phyloP scores from a whole-genome alignment of 2,329 filamentous ascomycete species.

The Nannizziopsis barbatae region DNA sequence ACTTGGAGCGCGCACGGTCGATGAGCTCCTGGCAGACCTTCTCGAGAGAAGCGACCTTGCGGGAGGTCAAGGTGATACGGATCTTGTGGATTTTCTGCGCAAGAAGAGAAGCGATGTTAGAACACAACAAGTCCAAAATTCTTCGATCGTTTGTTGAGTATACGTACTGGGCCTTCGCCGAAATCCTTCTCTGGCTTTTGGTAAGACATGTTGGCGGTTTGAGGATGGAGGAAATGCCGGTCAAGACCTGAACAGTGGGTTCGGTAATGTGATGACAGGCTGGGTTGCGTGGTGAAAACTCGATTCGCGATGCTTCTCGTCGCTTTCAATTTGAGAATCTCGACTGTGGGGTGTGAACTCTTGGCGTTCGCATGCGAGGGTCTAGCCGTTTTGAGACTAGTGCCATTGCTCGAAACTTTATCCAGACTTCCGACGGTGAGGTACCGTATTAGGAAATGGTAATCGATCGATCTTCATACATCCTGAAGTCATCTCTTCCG shows the following conservation, averaged over 20 bases:
- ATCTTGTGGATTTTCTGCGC: constrained; percentile 84
- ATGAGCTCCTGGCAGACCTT: constrained; percentile 98
- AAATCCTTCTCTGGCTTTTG: constrained; percentile 92
- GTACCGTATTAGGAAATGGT: no score
- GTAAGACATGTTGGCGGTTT: constrained; percentile 65
- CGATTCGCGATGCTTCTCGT: no score
- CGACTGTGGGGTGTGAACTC: constrained; percentile 4
- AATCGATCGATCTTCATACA: no score
- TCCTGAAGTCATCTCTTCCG: no score
- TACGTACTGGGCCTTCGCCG: constrained; percentile 70
- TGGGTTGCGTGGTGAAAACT: background rate
- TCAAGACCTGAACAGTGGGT: constrained; percentile 71
- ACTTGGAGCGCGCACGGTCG: constrained; percentile 97
- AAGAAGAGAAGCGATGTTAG: background rate
- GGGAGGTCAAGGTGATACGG: constrained; percentile 91
- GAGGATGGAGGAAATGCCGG: constrained; percentile 36
- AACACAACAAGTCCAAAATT: background rate
- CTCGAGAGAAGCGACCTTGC: constrained; percentile 92
- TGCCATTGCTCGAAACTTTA: background rate
- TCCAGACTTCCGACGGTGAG: background rate
- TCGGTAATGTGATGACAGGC: constrained; percentile 72
- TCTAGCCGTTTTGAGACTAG: background rate
- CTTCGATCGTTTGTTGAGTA: background rate
- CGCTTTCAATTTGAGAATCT: no score
- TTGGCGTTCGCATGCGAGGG: background rate